Evolutionary conservation across 306 rosid genomes (phyloP).

Genomic region (Lupinus albus): DNA sequence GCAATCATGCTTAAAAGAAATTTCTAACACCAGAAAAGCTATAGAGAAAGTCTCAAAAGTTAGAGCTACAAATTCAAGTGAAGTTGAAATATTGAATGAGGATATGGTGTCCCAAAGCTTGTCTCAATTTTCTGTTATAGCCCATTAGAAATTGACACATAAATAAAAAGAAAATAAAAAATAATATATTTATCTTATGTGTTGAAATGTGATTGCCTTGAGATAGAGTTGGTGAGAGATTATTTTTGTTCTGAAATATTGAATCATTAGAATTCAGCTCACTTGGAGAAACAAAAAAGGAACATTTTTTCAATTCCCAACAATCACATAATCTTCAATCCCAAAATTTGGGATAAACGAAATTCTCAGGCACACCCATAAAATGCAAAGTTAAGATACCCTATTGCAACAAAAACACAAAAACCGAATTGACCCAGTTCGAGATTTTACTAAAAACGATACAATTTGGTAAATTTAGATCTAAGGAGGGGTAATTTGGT

Average conservation of each 20-base stretch:
- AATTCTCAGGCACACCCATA: background rate
- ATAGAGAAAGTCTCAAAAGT: background rate
- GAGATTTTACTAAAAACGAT: constrained; percentile 22
- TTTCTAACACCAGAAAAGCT: background rate
- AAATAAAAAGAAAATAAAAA: too few species aligned
- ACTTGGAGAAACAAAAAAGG: background rate
- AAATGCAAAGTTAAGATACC: constrained; percentile 12
- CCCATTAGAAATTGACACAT: too few species aligned
- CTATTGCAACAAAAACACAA: constrained; percentile 13
- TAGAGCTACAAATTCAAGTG: background rate
- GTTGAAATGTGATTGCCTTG: too few species aligned
- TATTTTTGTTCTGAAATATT: too few species aligned
- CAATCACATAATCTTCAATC: constrained; percentile 13
- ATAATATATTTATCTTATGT: too few species aligned
- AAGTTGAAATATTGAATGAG: background rate
- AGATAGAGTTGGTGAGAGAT: too few species aligned
- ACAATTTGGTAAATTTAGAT: too few species aligned
- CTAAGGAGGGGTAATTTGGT: too few species aligned
- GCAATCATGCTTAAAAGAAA: constrained; percentile 15
- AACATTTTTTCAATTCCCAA: constrained; percentile 15
- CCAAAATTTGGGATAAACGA: background rate
- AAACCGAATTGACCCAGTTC: constrained; percentile 33
- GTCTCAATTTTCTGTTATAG: too few species aligned
- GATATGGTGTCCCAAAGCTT: too few species aligned
- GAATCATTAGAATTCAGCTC: background rate